These are phyloP conservation scores for Beverwykella pulmonaria DNA, from an alignment of 495 filamentous ascomycete species.

Conservation along the genomic window DNA sequence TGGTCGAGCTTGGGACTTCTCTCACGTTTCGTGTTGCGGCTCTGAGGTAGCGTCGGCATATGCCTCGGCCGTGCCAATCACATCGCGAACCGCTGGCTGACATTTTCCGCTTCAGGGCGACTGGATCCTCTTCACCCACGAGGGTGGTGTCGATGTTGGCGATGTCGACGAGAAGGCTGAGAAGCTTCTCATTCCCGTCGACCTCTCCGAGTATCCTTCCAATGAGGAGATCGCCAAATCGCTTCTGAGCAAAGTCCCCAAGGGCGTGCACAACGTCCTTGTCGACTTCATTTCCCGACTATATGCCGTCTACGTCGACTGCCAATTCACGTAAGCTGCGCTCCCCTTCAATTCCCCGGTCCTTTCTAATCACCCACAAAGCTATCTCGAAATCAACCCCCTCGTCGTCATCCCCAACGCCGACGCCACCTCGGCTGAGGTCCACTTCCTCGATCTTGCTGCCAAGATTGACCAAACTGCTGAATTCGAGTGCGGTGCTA, in stretches of 20 bases:
- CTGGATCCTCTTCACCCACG: conserved; percentile 99
- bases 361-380: conserved; percentile 14
- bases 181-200: conserved; percentile 96
- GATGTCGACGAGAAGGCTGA: conserved; percentile 99
- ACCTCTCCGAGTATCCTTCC: conserved; percentile 91
- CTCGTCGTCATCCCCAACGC: conserved; percentile 96
- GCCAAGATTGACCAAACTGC: conserved; percentile 99
- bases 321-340: conserved; percentile 80
- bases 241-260: conserved; percentile 89
- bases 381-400: conserved; percentile 99
- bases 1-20: neutral
- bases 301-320: conserved; percentile 98
- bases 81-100: conserved; percentile 26
- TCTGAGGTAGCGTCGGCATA: conserved; percentile 25
- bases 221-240: conserved; percentile 86
- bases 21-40: conserved; percentile 27
- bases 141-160: conserved; percentile 98
- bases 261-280: conserved; percentile 94
- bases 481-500: conserved; percentile 98
- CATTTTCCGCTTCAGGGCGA: conserved; percentile 70
- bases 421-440: conserved; percentile 85
- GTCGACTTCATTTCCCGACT: conserved; percentile 95
- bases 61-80: conserved; percentile 13
- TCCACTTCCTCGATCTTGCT: conserved; percentile 97
- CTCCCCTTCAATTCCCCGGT: neutral